Percentiles rank a stretch among this genome's conserved stretches.
These are phyloP conservation scores for Chondrus crispus DNA, from an alignment of 23 red algal species.

Conservation along the genomic window DNA sequence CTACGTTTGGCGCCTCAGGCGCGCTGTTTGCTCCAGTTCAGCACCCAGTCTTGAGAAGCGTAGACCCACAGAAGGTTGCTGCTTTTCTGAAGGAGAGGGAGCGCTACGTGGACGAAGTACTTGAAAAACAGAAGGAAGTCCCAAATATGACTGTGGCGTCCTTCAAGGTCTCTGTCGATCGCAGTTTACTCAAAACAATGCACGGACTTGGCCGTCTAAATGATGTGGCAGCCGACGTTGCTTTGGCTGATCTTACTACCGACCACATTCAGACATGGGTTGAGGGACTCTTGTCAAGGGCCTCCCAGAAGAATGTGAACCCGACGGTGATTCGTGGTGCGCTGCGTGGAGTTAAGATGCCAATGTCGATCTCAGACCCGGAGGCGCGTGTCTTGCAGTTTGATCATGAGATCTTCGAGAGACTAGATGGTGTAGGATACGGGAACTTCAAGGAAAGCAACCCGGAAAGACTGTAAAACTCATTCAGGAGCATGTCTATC, in stretches of 20 bases:
- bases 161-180: background rate
- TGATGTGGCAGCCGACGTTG: background rate
- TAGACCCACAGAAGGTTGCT: background rate
- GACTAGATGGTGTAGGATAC: background rate
- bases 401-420: background rate
- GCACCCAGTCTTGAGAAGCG: background rate
- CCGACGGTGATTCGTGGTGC: background rate
- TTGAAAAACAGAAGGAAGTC: background rate
- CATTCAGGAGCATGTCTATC: background rate
- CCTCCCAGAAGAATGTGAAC: background rate
- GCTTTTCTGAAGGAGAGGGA: background rate
- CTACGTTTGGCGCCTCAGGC: too few relatives aligned
- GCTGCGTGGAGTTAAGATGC: background rate
- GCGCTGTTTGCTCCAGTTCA: background rate
- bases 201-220: background rate
- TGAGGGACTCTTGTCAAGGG: background rate
- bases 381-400: background rate
- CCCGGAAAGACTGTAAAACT: background rate
- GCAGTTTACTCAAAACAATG: background rate
- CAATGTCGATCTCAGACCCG: background rate
- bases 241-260: background rate
- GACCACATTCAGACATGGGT: background rate
- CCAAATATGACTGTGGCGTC: background rate
- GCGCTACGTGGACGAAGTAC: background rate
- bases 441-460: background rate